Percentiles rank a stretch among this genome's conserved stretches.
Conservation (phyloP, 192 early-diverging fungal genomes). For the Spizellomyces punctatus region DNA sequence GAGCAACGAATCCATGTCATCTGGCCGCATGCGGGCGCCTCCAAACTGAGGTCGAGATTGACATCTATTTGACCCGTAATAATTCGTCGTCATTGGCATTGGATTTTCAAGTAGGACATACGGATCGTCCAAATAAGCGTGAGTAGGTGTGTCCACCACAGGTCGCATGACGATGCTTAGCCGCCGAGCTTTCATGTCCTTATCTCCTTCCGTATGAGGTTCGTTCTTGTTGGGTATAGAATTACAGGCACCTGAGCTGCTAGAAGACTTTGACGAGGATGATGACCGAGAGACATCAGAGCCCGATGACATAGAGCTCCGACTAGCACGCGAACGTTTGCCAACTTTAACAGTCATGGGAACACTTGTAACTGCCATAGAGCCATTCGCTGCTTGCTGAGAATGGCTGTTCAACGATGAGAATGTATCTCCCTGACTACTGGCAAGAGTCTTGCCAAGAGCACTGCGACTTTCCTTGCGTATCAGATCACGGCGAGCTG, state of each 20-base stretch:
- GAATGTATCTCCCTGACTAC: no score
- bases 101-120: constrained; percentile 13
- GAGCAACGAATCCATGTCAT: no score
- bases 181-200: constrained; percentile 15
- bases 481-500: no score
- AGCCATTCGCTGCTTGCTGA: background rate
- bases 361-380: background rate
- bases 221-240: constrained; percentile 9
- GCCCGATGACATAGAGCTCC: background rate
- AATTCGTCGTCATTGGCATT: no score
- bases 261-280: background rate
- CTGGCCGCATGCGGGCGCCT: no score
- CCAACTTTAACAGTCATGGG: constrained; percentile 3
- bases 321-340: background rate
- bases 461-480: no score
- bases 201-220: constrained; percentile 1
- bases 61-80: no score
- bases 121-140: constrained; percentile 30
- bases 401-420: no score
- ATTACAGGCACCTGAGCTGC: background rate
- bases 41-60: no score
- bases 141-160: constrained; percentile 21
- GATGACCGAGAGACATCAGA: background rate
- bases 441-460: no score
- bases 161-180: constrained; percentile 26